A percentile compares a stretch with the other conserved stretches of the same genome.
Evolutionary conservation across 768 basidiomycete species (phyloP).

Genomic region (Leccinum subgranulosum): DNA sequence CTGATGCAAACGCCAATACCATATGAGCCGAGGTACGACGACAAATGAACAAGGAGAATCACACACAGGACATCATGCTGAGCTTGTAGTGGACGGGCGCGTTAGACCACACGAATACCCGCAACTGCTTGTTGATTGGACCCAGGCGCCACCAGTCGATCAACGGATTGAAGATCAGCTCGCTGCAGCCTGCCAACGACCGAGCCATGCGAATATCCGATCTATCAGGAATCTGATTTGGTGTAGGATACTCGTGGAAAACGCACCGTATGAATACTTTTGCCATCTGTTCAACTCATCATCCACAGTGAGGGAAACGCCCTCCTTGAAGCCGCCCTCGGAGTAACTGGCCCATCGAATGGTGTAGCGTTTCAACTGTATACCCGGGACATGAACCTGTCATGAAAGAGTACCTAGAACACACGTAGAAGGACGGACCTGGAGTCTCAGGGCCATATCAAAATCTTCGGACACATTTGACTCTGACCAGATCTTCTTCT

Average conservation of each 20-base stretch:
- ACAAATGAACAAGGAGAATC: background rate
- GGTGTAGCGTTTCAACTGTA: conserved; percentile 19
- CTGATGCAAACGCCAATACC: conserved; percentile 16
- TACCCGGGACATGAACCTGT: background rate
- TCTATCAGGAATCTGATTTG: conserved; percentile 33
- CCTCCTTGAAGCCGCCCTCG: conserved; percentile 87
- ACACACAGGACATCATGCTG: conserved; percentile 51
- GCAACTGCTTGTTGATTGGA: conserved; percentile 80
- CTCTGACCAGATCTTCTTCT: conserved; percentile 77
- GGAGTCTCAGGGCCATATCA: conserved; percentile 58
- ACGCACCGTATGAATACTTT: conserved; percentile 72
- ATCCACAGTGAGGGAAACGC: conserved; percentile 87
- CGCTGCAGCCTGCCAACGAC: conserved; percentile 22
- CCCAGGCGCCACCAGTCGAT: conserved; percentile 73
- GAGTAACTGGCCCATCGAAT: conserved; percentile 80
- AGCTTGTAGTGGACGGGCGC: conserved; percentile 84
- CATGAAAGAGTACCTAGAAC: background rate
- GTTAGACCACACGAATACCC: conserved; percentile 71
- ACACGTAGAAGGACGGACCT: conserved; percentile 28
- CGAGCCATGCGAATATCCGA: conserved; percentile 31
- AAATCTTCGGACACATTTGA: conserved; percentile 68
- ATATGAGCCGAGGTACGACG: conserved; percentile 4
- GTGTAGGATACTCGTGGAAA: background rate
- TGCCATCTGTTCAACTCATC: conserved; percentile 96
- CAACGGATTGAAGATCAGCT: conserved; percentile 85